Evolutionary conservation across 345 rosid genomes (phyloP), one percentile per base, ranked within the genome.

Genomic region (Excoecaria cochinchinensis): DNA sequence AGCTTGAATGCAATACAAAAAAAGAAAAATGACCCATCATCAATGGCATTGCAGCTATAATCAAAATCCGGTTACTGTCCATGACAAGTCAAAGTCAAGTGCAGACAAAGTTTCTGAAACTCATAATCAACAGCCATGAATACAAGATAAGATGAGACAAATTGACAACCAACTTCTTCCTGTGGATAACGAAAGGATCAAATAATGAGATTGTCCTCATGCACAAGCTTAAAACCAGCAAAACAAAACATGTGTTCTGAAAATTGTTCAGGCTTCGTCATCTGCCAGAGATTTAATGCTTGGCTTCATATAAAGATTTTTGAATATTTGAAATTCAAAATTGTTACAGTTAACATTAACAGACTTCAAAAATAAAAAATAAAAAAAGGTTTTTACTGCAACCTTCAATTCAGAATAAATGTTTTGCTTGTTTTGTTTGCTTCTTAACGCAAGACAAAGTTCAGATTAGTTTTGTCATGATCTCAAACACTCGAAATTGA

Each of bases 381-480:
- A 31, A 39, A 4, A 8, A 25, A 22, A 8, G 1, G 8, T 16
- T n/a, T 21, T 25, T 67, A 48, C 65, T 16, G 31, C 52, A 31
- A 42, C 48, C 64, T 76, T 60, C 76, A 59, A 73, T 76, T 36
- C 31, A 31, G 31, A 31, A 31, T 31, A 31, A 31, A 0, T 31
- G 1, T 31, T 39, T 52, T 62, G 9, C 61, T 44, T 57, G 40
- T 38, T 75, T 64, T 64, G 48, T 58, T 38, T 67, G 66, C 71
- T 72, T 72, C 73, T 46, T 72, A 17, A 66, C 21, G 60, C 16
- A 57, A 74, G 85, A 77, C 81, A 70, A 67, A 60, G n/a, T n/a
- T 63, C 62, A 70, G 63, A 62, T 63, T 22, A 39, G 61, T 67
- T 53, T 24, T 58, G 10, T 69, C 48, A 42, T 55, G 0, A 11